Evolutionary conservation across 2,329 filamentous ascomycete genomes (phyloP).

Genomic region (Ustilaginoidea virens): DNA sequence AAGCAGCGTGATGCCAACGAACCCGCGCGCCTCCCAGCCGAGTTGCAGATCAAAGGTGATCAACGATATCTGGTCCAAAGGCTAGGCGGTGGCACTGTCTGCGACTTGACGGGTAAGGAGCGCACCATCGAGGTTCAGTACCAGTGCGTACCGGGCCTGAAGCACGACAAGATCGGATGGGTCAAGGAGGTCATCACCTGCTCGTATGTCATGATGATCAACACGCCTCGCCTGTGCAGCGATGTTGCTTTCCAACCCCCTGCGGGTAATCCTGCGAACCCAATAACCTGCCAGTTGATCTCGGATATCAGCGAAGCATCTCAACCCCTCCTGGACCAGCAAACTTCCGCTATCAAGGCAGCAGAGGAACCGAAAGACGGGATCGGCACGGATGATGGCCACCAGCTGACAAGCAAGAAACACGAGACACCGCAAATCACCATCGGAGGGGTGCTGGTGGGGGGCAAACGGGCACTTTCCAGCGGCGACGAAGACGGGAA

Average conservation of each 20-base stretch:
- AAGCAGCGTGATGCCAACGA: constrained; percentile 9
- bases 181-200: constrained; percentile 90
- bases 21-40: constrained; percentile 30
- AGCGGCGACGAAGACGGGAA: constrained; percentile 30
- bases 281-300: constrained; percentile 63
- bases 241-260: constrained; percentile 79
- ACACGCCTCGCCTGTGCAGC: constrained; percentile 75
- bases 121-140: constrained; percentile 75
- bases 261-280: constrained; percentile 58
- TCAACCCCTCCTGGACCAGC: constrained; percentile 19
- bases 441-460: constrained; percentile 38
- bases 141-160: constrained; percentile 61
- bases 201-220: constrained; percentile 83
- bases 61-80: constrained; percentile 76
- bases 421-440: constrained; percentile 18
- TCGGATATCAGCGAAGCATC: constrained; percentile 32
- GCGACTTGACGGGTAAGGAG: constrained; percentile 70
- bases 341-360: constrained; percentile 18
- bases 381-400: constrained; percentile 4
- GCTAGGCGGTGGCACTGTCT: constrained; percentile 63
- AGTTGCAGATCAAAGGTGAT: constrained; percentile 68
- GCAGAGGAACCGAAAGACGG: constrained; percentile 5
- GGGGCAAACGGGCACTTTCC: constrained; percentile 33
- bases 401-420: constrained; percentile 15
- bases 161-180: constrained; percentile 66